A percentile compares a stretch with the other conserved stretches of the same genome.
Conservation (phyloP, 768 basidiomycete species). For the Tremella yokohamensis region DNA sequence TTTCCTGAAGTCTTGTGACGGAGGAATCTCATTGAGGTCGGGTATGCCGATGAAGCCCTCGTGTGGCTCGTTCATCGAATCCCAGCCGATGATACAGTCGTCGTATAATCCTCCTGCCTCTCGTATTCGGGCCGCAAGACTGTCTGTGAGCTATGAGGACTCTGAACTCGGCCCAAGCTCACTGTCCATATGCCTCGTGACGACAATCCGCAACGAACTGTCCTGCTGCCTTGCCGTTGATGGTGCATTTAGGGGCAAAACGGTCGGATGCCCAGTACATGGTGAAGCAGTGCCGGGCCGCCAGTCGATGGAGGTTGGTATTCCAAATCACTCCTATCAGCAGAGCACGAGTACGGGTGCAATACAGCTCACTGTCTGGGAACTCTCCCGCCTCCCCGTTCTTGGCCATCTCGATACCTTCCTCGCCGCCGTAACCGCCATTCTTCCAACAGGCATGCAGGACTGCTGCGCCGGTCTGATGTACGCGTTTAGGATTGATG, state of each 20-base stretch:
- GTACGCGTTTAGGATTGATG: conserved; percentile 63
- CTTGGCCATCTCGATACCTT: conserved; percentile 26
- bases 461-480: conserved; percentile 36
- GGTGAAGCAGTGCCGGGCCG: conserved; percentile 84
- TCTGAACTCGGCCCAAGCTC: conserved; percentile 11
- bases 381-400: conserved; percentile 23
- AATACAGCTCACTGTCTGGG: conserved; percentile 33
- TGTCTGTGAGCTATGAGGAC: conserved; percentile 1
- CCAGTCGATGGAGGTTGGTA: conserved; percentile 85
- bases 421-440: conserved; percentile 28
- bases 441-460: conserved; percentile 27
- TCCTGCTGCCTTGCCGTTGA: conserved; percentile 89
- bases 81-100: conserved; percentile 92
- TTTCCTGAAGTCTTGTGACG: conserved; percentile 68
- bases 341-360: conserved; percentile 59
- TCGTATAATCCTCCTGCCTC: conserved; percentile 76
- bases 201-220: conserved; percentile 77
- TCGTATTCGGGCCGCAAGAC: conserved; percentile 67
- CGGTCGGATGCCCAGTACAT: conserved; percentile 87
- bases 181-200: conserved; percentile 67
- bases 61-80: conserved; percentile 89
- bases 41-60: conserved; percentile 73
- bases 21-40: conserved; percentile 65
- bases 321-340: conserved; percentile 81
- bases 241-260: conserved; percentile 84